These are phyloP conservation scores for Leishmania lainsoni DNA, from an alignment of 208 protist species.

Conservation along the genomic window DNA sequence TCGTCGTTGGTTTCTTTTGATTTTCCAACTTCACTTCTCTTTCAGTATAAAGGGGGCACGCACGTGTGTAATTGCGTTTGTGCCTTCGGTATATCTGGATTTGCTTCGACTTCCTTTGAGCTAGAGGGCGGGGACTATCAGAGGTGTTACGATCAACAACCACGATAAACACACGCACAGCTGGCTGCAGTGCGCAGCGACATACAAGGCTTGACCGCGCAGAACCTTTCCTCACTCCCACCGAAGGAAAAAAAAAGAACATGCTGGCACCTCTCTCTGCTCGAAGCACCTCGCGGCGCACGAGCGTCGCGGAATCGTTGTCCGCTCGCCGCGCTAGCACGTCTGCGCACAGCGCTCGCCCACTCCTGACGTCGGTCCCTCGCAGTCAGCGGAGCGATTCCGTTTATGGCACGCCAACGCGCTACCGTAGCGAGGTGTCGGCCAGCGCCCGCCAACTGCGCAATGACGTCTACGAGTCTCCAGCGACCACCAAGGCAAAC, in stretches of 20 bases:
- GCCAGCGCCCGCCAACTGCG: constrained; percentile 10
- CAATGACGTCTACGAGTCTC: background rate
- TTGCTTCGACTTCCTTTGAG: no score
- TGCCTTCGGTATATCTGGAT: no score
- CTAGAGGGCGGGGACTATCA: no score
- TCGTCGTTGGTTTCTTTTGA: background rate
- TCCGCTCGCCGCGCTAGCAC: constrained; percentile 17
- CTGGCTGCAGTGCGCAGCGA: no score
- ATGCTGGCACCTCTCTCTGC: constrained; percentile 20
- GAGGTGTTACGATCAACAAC: no score
- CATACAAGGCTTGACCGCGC: no score
- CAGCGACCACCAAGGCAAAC: constrained; percentile 25
- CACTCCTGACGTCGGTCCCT: background rate
- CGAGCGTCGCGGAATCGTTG: constrained; percentile 9
- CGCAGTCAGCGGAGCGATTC: constrained; percentile 30
- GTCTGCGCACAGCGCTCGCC: background rate
- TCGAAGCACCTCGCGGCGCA: constrained; percentile 18
- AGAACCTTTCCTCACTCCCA: background rate
- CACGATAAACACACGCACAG: no score
- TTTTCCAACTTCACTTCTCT: background rate
- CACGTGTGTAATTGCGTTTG: no score
- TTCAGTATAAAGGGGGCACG: no score
- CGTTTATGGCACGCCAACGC: constrained; percentile 22
- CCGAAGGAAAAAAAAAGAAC: background rate
- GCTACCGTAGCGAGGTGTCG: constrained; percentile 9